These are phyloP conservation scores for Phytopythium kandeliae DNA, from an alignment of 352 stramenopile genomes.

Conservation along the genomic window DNA sequence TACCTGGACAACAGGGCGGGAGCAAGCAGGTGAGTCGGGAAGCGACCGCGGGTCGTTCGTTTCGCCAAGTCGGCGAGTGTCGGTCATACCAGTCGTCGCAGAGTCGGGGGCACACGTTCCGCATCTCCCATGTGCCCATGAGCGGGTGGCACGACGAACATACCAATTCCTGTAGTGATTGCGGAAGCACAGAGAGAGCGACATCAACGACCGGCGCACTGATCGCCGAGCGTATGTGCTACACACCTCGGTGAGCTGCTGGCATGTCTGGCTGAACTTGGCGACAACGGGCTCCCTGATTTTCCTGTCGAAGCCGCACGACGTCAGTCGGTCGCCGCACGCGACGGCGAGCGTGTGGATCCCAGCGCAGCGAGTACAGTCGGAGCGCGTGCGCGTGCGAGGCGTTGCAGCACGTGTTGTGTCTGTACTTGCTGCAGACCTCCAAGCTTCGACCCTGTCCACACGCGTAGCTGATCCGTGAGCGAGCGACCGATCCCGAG, in stretches of 20 bases:
- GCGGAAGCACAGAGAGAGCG: neutral
- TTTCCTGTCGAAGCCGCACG: constrained; percentile 32
- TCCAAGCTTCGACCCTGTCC: constrained; percentile 54
- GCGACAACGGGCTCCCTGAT: constrained; percentile 74
- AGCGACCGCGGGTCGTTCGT: no score
- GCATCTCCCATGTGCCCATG: constrained; percentile 70
- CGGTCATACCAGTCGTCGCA: constrained; percentile 72
- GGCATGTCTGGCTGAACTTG: constrained; percentile 65
- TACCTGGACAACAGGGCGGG: constrained; percentile 17
- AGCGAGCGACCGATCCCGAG: neutral
- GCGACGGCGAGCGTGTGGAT: constrained; percentile 3
- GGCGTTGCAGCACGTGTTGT: constrained; percentile 79
- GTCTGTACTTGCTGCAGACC: constrained; percentile 74
- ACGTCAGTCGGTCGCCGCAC: neutral
- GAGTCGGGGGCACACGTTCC: constrained; percentile 61
- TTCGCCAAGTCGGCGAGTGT: no score
- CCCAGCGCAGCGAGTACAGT: constrained; percentile 29
- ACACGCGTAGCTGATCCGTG: neutral
- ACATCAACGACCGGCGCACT: no score
- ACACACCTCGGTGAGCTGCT: constrained; percentile 48
- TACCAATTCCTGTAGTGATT: constrained; percentile 49
- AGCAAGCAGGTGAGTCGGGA: neutral
- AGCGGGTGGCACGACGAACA: constrained; percentile 80
- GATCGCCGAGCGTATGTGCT: no score
- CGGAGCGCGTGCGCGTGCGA: constrained; percentile 58